These are phyloP conservation scores for Metrosideros polymorpha DNA, from an alignment of 441 rosid species.

Conservation along the genomic window DNA sequence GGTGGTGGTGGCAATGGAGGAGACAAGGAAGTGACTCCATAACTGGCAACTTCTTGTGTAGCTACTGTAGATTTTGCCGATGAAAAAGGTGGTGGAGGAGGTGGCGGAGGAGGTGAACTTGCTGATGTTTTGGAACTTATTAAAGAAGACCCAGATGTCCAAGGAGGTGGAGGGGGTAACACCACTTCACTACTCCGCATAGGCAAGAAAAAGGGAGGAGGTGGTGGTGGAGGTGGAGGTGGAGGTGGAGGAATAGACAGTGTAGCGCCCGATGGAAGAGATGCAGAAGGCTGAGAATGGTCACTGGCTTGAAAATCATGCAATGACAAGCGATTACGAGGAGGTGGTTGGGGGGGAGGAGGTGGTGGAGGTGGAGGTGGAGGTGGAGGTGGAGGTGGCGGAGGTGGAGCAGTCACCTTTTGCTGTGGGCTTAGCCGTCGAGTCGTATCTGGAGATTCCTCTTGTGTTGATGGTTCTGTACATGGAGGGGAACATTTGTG, in stretches of 20 bases:
- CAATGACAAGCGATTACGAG: background rate
- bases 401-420: constrained; percentile 13
- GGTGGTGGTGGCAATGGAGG: background rate
- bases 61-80: background rate
- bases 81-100: background rate
- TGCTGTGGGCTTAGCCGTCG: constrained; percentile 8
- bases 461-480: constrained; percentile 7
- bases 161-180: constrained; percentile 30
- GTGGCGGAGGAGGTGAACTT: background rate
- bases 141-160: constrained; percentile 33
- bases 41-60: background rate
- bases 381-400: constrained; percentile 18
- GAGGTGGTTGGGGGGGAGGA: constrained; percentile 1
- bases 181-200: constrained; percentile 14
- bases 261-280: background rate
- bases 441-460: background rate
- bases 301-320: background rate
- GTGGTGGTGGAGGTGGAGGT: constrained; percentile 11
- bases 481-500: constrained; percentile 23
- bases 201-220: background rate
- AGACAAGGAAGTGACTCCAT: background rate
- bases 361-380: background rate
- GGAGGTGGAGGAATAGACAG: constrained; percentile 19
- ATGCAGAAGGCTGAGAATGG: constrained; percentile 2
- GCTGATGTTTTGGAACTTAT: background rate